Evolutionary conservation across 495 filamentous ascomycete species (phyloP), one percentile per base, ranked within the genome.

Genomic region (Penicillium silybi): DNA sequence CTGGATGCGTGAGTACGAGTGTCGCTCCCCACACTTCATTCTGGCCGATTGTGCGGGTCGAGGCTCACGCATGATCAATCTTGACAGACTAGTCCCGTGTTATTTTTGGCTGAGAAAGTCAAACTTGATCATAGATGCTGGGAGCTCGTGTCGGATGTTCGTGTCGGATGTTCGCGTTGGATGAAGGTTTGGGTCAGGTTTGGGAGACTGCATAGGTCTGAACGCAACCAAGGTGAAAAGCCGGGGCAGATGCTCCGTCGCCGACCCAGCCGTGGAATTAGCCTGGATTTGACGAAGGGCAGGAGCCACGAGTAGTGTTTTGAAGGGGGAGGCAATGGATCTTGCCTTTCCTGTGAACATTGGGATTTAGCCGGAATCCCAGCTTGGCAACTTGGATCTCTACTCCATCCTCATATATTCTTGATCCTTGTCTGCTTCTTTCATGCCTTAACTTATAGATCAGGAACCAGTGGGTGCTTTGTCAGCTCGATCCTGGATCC

Each of bases 291-390:
- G 34, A 32, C 8, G 17, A n/a, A 41, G 1, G 35, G 37, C 6
- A 16, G 1, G 6, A 32, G 25, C 35, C 35, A 41, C 35, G 8
- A 38, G 3, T 38, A 19, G 29, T 32, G 18, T 19, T 46, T 46
- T 52, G 53, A 48, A 48, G 54, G 41, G 13, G 27, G 45, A 17
- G 1, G 22, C 34, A 13, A 27, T 2, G 34, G 18, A 16, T 6
- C 29, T 44, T 42, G 2, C 22, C 41, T 41, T 16, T 17, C 20
- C 27, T 27, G 43, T 18, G 17, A 9, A 11, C 4, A 17, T 26
- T 26, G 29, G 27, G 23, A 18, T 57, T 57, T 57, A 53, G 50
- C 54, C 54, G 50, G 50, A 37, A 46, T 35, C 4, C 1, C 17
- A 9, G 18, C 48, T 52, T 48, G 43, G 48, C 39, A 34, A 6